Conservation (phyloP, 257 asterid genomes). For the Thymus quinquecostatus region DNA sequence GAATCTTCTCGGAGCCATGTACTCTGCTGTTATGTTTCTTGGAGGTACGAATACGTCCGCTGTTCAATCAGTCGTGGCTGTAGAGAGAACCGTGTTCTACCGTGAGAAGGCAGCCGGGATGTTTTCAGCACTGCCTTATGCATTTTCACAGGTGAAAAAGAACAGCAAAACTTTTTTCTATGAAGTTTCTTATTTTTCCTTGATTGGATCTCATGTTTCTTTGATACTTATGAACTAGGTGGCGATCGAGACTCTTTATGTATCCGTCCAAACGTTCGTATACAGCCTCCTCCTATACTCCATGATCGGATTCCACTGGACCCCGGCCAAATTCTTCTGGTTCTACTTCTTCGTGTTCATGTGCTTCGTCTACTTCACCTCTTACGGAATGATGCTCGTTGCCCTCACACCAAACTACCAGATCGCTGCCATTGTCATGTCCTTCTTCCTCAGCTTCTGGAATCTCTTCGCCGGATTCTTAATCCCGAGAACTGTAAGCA, state of each 20-base stretch:
- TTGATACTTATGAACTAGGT: slow-evolving; percentile 44
- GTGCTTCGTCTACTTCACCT: slow-evolving; percentile 80
- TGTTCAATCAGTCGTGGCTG: slow-evolving; percentile 76
- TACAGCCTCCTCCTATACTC: slow-evolving; percentile 77
- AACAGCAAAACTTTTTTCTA: background rate
- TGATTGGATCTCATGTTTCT: background rate
- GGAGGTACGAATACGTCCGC: slow-evolving; percentile 80
- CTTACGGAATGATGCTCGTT: slow-evolving; percentile 88
- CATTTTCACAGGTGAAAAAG: slow-evolving; percentile 60
- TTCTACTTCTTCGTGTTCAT: slow-evolving; percentile 75
- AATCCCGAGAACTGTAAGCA: slow-evolving; percentile 72
- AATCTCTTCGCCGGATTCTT: slow-evolving; percentile 80
- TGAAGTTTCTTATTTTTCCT: background rate
- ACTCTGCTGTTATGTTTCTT: slow-evolving; percentile 79
- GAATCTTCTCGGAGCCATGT: slow-evolving; percentile 78
- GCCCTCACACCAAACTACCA: slow-evolving; percentile 80
- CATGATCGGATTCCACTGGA: slow-evolving; percentile 84
- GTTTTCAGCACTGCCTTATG: slow-evolving; percentile 82
- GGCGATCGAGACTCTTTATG: slow-evolving; percentile 66
- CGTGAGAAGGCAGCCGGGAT: slow-evolving; percentile 90
- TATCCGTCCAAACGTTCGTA: slow-evolving; percentile 60
- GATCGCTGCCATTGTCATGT: slow-evolving; percentile 80
- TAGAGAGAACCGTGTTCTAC: slow-evolving; percentile 82
- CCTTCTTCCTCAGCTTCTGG: slow-evolving; percentile 93
- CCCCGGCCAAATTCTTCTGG: slow-evolving; percentile 56